Base-by-base conservation (phyloP, 495 filamentous ascomycete species). In the Alectoria sarmentosa region DNA sequence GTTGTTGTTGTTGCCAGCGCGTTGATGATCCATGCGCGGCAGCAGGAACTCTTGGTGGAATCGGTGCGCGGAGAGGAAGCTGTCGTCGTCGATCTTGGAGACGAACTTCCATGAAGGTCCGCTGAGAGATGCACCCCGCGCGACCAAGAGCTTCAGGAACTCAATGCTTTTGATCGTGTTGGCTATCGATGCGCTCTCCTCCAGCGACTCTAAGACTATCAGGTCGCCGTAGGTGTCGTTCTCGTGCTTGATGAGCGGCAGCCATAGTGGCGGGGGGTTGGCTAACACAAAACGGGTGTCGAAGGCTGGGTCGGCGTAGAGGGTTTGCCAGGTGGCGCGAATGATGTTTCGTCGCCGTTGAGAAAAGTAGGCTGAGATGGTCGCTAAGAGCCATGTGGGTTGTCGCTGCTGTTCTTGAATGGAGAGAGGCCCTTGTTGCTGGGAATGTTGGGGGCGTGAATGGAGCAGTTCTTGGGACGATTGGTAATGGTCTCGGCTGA, bases 181-280 rank as follows among this genome's bases (percentile, higher is more conserved):
- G 3, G 65, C 65, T n/a, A 57, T 21, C 32, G 63, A n/a, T 11
- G 39, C 19, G 52, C 46, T 42, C 37, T 66, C 65, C 17, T 42
- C 49, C 26, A 62, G 19, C 1, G 54, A 14, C 9, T 58, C 48
- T n/a, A 66, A 34, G 30, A 63, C 28, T 19, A 62, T 44, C 28
- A 66, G 17, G 21, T 66, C 65, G 28, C 65, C 65, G 14, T 62
- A 66, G 21, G 65, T 66, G 37, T 41, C 59, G 36, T 66, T 66
- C 38, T 66, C 65, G 19, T 66, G 60, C 9, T 28, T 32, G 48
- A 66, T 62, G 41, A 66, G 44, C 17, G 65, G 58, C 5, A 37
- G 36, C 65, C 65, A 66, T 39, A 62, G 48, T 0, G 26, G 59
- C 15, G 14, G 13, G 9, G 65, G 59, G 4, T 32, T 34, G 5